phyloP scores from a whole-genome alignment of 2,329 filamentous ascomycete species.

The Tolypocladium tundrense region DNA sequence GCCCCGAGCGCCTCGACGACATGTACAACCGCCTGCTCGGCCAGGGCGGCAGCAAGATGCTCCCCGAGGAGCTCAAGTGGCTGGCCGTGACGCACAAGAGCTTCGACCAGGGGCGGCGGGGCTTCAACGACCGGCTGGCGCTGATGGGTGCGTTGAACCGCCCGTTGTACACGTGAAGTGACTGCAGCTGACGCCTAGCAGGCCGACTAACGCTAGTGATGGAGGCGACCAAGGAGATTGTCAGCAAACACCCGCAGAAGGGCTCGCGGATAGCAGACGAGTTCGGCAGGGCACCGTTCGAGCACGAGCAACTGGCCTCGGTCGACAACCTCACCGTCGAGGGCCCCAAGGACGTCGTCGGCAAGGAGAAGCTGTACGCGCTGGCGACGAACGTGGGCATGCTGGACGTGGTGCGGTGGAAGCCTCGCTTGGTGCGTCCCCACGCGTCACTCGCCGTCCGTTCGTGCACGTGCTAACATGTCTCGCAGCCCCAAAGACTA shows the following conservation, averaged over 20 bases:
- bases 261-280: constrained; percentile 27
- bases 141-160: constrained; percentile 59
- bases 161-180: background rate
- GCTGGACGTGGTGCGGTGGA: constrained; percentile 73
- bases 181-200: constrained; percentile 6
- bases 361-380: constrained; percentile 53
- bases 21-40: constrained; percentile 74
- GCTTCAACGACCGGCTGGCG: constrained; percentile 90
- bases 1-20: constrained; percentile 62
- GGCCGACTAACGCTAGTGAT: constrained; percentile 26
- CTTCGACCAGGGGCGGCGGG: constrained; percentile 88
- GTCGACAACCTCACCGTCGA: constrained; percentile 58
- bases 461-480: constrained; percentile 1
- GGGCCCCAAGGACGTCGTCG: constrained; percentile 51
- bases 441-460: too few species aligned
- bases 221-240: constrained; percentile 27
- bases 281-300: constrained; percentile 53
- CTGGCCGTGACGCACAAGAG: constrained; percentile 95
- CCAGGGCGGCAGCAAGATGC: constrained; percentile 55
- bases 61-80: constrained; percentile 93
- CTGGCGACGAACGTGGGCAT: constrained; percentile 65
- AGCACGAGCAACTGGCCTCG: constrained; percentile 60
- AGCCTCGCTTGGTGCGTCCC: constrained; percentile 62
- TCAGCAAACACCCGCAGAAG: constrained; percentile 19
- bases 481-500: constrained; percentile 51